Evolutionary conservation across 73 alveolate species (phyloP).

Genomic region (Symbiodinium pilosum): DNA sequence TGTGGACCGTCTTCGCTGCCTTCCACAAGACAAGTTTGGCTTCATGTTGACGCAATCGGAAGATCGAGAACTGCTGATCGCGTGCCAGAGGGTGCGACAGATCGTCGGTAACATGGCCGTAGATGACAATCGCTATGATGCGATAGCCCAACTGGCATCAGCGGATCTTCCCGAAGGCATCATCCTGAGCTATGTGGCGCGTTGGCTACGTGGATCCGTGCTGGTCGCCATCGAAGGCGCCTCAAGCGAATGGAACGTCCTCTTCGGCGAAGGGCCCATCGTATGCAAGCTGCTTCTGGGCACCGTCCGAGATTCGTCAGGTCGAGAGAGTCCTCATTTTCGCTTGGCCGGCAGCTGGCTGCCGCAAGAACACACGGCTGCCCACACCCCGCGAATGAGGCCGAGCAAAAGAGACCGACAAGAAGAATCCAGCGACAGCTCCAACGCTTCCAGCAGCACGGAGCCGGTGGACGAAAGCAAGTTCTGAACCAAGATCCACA

Average conservation of each 20-base stretch:
- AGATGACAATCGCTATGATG: not conserved
- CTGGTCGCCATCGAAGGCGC: not conserved
- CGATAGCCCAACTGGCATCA: not conserved
- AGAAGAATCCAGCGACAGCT: not conserved
- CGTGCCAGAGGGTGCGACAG: not conserved
- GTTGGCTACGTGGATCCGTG: not conserved
- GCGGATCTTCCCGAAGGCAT: not conserved
- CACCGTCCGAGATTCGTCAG: not conserved
- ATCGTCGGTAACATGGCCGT: not conserved
- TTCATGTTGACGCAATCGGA: not conserved
- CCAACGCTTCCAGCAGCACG: not conserved
- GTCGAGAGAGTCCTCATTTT: not conserved
- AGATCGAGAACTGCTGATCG: not conserved
- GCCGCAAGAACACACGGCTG: not conserved
- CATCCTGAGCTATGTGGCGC: not conserved
- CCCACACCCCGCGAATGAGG: not conserved
- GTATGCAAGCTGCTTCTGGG: not conserved
- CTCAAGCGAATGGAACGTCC: not conserved
- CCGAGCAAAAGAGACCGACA: not conserved
- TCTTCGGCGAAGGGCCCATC: not conserved
- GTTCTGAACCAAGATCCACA: too few relatives aligned
- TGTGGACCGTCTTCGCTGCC: not conserved
- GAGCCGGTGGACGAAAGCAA: not conserved
- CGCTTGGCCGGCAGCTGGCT: not conserved
- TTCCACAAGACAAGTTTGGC: not conserved